phyloP scores from a whole-genome alignment of 352 stramenopile genomes.

The Pythium grandisporangium region DNA sequence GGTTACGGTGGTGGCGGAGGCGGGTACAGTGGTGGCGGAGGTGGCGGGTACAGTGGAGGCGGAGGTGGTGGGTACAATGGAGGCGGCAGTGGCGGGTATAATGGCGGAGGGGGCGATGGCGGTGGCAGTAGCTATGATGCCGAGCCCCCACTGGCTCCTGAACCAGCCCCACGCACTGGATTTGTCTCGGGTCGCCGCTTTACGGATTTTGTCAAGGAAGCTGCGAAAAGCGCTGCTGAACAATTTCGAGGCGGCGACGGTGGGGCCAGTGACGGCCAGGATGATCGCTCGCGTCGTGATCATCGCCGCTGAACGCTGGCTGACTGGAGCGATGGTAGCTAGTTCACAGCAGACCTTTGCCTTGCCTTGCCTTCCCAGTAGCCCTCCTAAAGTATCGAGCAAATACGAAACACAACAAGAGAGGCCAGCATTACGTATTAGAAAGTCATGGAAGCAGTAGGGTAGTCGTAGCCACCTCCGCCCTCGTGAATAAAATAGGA shows the following conservation, averaged over 20 bases:
- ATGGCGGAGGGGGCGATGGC: conserved; percentile 2
- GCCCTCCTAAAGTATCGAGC: no score
- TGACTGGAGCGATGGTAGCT: no score
- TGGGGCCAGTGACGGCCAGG: conserved; percentile 25
- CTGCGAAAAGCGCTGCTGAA: conserved; percentile 13
- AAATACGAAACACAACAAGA: no score
- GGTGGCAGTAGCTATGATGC: conserved; percentile 1
- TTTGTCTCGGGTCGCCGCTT: conserved; percentile 15
- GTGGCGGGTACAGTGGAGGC: conserved; percentile 8
- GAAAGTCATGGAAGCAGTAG: no score
- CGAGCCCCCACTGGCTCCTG: not conserved
- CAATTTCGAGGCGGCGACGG: conserved; percentile 7
- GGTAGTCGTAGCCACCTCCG: no score
- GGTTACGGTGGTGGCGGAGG: not conserved
- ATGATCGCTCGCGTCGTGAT: conserved; percentile 41
- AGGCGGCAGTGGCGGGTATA: not conserved
- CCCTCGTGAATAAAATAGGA: no score
- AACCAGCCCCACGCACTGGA: not conserved
- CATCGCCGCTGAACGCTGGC: no score
- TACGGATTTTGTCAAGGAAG: conserved; percentile 11
- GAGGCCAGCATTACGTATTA: no score
- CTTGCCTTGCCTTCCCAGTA: no score
- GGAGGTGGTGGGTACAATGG: conserved; percentile 4
- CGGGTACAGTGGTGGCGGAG: conserved; percentile 2
- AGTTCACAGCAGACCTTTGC: no score